A percentile compares a stretch with the other conserved stretches of the same genome.
These are phyloP conservation scores for Mycena chlorophos DNA, from an alignment of 768 basidiomycete genomes.

Conservation along the genomic window DNA sequence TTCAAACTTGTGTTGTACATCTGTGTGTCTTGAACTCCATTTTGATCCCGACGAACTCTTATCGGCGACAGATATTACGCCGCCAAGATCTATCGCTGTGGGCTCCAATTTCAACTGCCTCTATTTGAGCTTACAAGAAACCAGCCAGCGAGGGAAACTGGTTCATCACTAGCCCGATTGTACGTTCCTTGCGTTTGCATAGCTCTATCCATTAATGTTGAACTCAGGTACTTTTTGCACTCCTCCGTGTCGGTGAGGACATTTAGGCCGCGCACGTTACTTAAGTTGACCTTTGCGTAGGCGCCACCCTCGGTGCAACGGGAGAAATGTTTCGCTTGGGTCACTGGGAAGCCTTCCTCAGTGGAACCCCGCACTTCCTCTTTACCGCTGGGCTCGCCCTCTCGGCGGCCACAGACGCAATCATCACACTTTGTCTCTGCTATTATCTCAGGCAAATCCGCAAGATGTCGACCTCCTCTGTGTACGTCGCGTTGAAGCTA, in stretches of 20 bases:
- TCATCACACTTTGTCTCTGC: constrained; percentile 7
- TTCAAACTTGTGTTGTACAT: constrained; percentile 30
- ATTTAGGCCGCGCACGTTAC: no score
- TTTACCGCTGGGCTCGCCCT: constrained; percentile 5
- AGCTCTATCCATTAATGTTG: not conserved
- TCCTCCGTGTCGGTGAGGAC: constrained; percentile 27
- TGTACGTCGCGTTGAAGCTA: not conserved
- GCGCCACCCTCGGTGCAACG: constrained; percentile 28
- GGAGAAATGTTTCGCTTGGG: constrained; percentile 26
- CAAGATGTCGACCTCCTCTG: constrained; percentile 1
- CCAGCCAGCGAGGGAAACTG: constrained; percentile 30
- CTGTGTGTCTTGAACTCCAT: constrained; percentile 14
- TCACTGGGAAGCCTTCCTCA: constrained; percentile 14
- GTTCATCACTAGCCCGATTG: constrained; percentile 29
- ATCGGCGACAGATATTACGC: constrained; percentile 5
- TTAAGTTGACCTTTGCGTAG: no score
- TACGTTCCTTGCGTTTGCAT: constrained; percentile 11
- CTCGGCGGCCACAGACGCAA: constrained; percentile 3
- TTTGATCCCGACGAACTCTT: not conserved
- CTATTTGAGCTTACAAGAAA: not conserved
- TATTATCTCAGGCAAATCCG: constrained; percentile 7
- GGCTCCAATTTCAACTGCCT: constrained; percentile 7
- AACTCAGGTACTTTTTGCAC: constrained; percentile 22
- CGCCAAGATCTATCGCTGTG: constrained; percentile 17
- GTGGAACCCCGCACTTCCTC: constrained; percentile 3